Evolutionary conservation across 805 yeast genomes (phyloP), one percentile per base, ranked within the genome.

Genomic region (Suhomyces sp.): DNA sequence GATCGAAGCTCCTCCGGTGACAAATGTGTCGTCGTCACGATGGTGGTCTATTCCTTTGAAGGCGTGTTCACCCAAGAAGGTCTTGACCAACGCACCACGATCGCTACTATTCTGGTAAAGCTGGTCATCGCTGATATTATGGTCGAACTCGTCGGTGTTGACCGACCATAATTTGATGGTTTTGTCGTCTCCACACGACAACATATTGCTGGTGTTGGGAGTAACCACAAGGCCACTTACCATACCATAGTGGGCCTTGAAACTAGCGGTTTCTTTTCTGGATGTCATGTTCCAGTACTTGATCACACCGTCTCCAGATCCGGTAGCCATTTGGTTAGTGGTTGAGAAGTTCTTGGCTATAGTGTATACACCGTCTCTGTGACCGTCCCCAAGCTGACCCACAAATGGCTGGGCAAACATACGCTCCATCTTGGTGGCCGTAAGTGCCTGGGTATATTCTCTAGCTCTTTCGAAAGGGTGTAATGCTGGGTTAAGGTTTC

Each of bases 381-480:
- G 99, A 7, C 99, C 99, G 55, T 83, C 81, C 3, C 99, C 99
- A 36, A 94, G 72, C 66, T 94, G 98, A 0, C 96, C 97, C 19
- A 96, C 79, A 70, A 94, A 94, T 2, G 99, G 99, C 65, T 92
- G 92, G 0, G 99, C 98, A 80, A 94, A 94, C 88, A 94, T 87
- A 60, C 97, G 81, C 66, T 93, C 98, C 73, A 94, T 70, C 67
- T 94, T 94, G 13, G 98, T 92, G 26, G 99, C 98, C 52, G 90
- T 93, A 50, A 94, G 72, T 0, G 98, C 98, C 59, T 92, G 83
- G 17, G 97, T 89, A 65, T 94, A 94, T 71, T 94, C 99, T 66
- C 99, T 80, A 5, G 98, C 97, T 61, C 98, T 79, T 72, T 94
- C 98, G 64, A 94, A 93, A 0, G 97, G 99, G 73, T 94, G 99